Conservation (phyloP, 257 asterid genomes). For the Echium plantagineum region DNA sequence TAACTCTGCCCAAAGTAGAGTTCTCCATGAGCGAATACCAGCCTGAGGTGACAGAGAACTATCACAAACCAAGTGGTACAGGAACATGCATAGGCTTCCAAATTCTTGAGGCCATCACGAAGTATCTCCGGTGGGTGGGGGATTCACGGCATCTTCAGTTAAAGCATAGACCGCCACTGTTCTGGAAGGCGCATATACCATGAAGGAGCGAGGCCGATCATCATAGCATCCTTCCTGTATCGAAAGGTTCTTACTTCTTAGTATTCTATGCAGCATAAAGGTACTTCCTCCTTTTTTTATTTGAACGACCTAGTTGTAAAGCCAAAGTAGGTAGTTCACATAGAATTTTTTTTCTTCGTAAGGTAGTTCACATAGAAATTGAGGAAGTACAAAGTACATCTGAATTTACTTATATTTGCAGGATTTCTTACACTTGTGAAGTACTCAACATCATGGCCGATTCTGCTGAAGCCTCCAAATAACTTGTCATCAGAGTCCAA, state of each 20-base stretch:
- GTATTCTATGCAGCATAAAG: neutral
- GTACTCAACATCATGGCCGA: constrained; percentile 55
- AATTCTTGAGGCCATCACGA: neutral
- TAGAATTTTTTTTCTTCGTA: too few relatives aligned
- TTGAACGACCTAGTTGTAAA: too few relatives aligned
- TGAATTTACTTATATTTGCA: neutral
- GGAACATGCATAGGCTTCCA: too few relatives aligned
- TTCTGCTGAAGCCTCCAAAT: constrained; percentile 81
- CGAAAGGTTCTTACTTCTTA: neutral
- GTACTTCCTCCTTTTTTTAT: neutral
- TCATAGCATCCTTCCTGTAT: constrained; percentile 61
- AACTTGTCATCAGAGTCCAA: constrained; percentile 64
- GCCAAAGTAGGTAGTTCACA: neutral
- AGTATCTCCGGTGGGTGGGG: constrained; percentile 14
- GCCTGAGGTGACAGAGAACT: too few relatives aligned
- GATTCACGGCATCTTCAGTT: constrained; percentile 21
- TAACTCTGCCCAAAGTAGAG: neutral
- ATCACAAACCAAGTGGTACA: neutral
- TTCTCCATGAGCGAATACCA: too few relatives aligned
- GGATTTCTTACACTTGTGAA: constrained; percentile 63
- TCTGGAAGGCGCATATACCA: constrained; percentile 76
- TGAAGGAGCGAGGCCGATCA: constrained; percentile 65
- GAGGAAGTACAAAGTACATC: neutral
- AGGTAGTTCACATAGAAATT: neutral
- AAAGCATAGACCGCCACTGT: constrained; percentile 81